Evolutionary conservation across 257 asterid species (phyloP).

Genomic region (Scutellaria baicalensis): DNA sequence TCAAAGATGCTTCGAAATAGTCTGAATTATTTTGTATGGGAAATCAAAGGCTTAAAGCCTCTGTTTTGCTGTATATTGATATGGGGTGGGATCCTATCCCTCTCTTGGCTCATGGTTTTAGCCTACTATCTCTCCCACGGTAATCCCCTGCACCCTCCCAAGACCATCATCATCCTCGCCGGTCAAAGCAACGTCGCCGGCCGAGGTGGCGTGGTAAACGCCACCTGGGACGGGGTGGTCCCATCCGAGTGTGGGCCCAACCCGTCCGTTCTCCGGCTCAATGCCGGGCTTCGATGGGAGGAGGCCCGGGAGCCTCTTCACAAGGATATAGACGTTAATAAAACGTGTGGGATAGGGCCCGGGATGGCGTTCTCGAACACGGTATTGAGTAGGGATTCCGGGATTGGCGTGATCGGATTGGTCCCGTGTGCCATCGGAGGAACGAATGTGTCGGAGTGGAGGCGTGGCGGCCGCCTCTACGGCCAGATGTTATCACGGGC

Average conservation of each 20-base stretch:
- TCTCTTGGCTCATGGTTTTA: conserved; percentile 32
- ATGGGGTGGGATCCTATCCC: conserved; percentile 20
- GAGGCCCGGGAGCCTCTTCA: conserved; percentile 78
- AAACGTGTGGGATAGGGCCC: conserved; percentile 74
- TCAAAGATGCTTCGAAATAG: too few species aligned
- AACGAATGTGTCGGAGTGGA: conserved; percentile 48
- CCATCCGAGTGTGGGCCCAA: conserved; percentile 39
- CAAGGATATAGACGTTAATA: conserved; percentile 46
- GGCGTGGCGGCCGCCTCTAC: conserved; percentile 32
- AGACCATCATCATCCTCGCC: conserved; percentile 51
- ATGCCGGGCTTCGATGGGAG: conserved; percentile 35
- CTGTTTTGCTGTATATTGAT: neutral
- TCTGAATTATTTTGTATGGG: too few species aligned
- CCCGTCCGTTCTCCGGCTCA: conserved; percentile 40
- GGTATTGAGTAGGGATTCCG: conserved; percentile 26
- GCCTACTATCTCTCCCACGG: conserved; percentile 16
- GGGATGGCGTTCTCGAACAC: conserved; percentile 74
- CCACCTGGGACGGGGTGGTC: conserved; percentile 39
- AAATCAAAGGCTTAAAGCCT: too few species aligned
- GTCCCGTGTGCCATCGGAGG: conserved; percentile 85
- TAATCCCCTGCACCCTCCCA: neutral
- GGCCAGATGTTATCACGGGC: conserved; percentile 35
- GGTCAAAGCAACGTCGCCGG: conserved; percentile 93
- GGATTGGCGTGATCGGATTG: conserved; percentile 49
- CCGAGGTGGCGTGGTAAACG: conserved; percentile 48